Evolutionary conservation across 768 basidiomycete species (phyloP), one percentile per base, ranked within the genome.

Genomic region (Boletus edulis): DNA sequence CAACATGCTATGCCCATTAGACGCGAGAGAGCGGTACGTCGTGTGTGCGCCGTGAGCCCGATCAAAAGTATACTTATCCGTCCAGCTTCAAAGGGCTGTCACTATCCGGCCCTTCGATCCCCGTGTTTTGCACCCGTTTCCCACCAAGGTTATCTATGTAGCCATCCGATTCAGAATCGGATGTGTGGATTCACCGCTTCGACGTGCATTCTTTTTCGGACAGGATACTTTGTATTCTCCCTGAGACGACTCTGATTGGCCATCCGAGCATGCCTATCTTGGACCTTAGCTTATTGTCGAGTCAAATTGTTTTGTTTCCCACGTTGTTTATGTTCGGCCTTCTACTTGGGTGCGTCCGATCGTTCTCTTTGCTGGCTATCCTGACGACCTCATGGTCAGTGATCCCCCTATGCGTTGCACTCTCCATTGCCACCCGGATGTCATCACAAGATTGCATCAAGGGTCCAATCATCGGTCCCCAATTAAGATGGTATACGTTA

Each of bases 151-250:
- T 45, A 54, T 55, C 51, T 12, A 20, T 8, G 22, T 32, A 48
- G 49, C 49, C 46, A 45, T 57, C 53, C 17, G 9, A 20, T 62
- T 52, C 42, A 29, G 59, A 61, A 56, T 40, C 34, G 13, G 37
- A 29, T 10, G 15, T 2, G 12, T 31, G 41, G 59, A 60, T 62
- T 38, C 59, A 38, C 50, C 3, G 40, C 46, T 52, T 59, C 57
- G 40, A 5, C 11, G 32, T 14, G 32, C 35, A 20, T 38, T 24
- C 37, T 8, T 35, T 34, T 29, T 34, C 55, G 34, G 13, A 8
- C 10, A 15, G 48, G 12, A 22, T 38, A n/a, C 47, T 9, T 52
- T 27, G 35, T 54, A 43, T 59, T 47, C 22, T 38, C 31, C 7
- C 40, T 9, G 8, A 11, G 51, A 35, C 32, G 24, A 29, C 46